Base-by-base conservation (phyloP, 306 rosid genomes). In the Arachis stenosperma region DNA sequence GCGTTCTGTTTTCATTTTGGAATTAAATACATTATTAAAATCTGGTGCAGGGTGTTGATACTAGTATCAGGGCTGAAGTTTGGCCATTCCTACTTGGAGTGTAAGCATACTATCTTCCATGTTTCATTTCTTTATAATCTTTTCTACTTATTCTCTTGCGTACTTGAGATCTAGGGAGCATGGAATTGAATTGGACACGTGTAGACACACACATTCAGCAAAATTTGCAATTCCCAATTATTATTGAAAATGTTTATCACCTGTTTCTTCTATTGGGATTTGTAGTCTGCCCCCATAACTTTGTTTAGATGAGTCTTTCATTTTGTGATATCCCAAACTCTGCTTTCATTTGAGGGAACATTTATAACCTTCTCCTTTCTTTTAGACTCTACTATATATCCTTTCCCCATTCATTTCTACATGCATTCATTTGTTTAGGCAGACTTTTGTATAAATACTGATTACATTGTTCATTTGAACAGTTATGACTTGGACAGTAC, bases 21-120 rank as follows among this genome's bases (percentile, higher is more conserved):
- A 73, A 65, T 65, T 83, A 63, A 68, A 84, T 67, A 60, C 65
- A 13, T 33, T 65, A 8, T 75, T 48, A 41, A 58, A 69, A 73
- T 78, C 50, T 86, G 57, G 65, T 83, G 79, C 81, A 95, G 99
- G 99, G 98, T 67, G 91, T 92, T 76, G 97, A 95, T 84, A 96
- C 97, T 61, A 78, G 92, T 82, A 90, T 95, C 53, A 86, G 98
- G 69, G 84, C 93, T 30, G 98, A 92, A 79, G 99, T 92, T 79
- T 95, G 99, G 99, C 98, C 99, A 42, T 95, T 90, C 80, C 97
- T 95, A 41, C 93, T 95, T 62, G 99, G 99, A 95, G 96, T 92
- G 99, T 95, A 87, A 90, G 99, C 77, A 60, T 79, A 50, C 62
- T 74, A 50, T 51, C 43, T 39, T 53, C 71, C 61, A 54, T 46